phyloP scores from a whole-genome alignment of 129 eudicot species.

The sunflower (Helianthus annuus) region DNA sequence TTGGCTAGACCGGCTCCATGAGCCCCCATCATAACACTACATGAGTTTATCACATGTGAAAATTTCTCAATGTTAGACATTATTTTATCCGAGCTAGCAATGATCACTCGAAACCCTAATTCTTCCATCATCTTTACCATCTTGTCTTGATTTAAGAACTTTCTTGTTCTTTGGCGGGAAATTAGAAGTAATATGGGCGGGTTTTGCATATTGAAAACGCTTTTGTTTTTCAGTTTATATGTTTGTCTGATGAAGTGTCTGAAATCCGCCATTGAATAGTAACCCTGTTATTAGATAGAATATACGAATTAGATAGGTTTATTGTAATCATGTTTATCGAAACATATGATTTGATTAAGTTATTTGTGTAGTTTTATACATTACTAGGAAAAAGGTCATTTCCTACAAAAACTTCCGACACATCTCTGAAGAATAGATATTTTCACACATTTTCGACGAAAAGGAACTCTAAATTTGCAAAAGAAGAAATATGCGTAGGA shows the following conservation, averaged over 20 bases:
- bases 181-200: slow-evolving; percentile 53
- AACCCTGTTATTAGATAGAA: slow-evolving; percentile 10
- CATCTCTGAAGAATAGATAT: no score
- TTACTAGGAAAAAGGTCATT: no score
- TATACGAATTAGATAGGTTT: no score
- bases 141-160: slow-evolving; percentile 50
- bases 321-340: no score
- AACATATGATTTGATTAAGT: no score
- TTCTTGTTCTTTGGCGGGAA: slow-evolving; percentile 50
- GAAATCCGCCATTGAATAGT: slow-evolving; percentile 46
- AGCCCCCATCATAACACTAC: slow-evolving; percentile 64
- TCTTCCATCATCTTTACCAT: slow-evolving; percentile 55
- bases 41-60: slow-evolving; percentile 47
- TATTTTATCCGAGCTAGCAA: slow-evolving; percentile 30
- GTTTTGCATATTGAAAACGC: slow-evolving; percentile 4
- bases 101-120: slow-evolving; percentile 54
- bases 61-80: slow-evolving; percentile 42
- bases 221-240: slow-evolving; percentile 34
- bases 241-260: slow-evolving; percentile 50
- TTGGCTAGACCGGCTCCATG: slow-evolving; percentile 77
- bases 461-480: no score
- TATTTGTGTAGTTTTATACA: no score
- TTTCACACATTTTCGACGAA: no score
- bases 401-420: no score
- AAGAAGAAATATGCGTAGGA: no score